Evolutionary conservation across 495 filamentous ascomycete species (phyloP), one percentile per base, ranked within the genome.

Genomic region (Podospora didyma): DNA sequence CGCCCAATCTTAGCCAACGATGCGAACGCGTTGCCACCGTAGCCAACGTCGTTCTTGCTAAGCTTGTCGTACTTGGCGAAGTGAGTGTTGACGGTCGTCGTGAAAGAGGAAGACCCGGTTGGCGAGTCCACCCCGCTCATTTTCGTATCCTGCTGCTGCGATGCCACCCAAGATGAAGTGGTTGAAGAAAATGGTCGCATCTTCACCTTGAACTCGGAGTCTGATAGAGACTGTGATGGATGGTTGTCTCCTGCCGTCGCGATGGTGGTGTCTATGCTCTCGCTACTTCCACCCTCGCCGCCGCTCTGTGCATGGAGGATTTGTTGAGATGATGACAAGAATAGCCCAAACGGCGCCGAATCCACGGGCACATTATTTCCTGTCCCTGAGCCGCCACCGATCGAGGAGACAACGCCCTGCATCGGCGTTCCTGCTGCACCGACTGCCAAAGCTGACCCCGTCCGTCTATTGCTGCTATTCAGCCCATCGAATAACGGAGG

Each of bases 31-130:
- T 85, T 81, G 10, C 84, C 86, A 6, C 81, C 84, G 57, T 90
- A 91, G 20, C 86, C 86, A 14, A 73, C 68, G 64, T 89, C 85
- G 16, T 82, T 85, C 63, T 79, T 88, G 64, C 63, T 86, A 37
- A 88, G 82, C 63, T 89, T 90, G 57, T 77, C 81, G 62, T 89
- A 88, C 20, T 72, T 89, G 58, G 75, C 80, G 62, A 88, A 31
- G 26, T 3, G 26, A 31, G 4, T 31, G 26, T 9, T 31, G 26
- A 3, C 9, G 26, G 4, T 31, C 3, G 26, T 9, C 4, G 26
- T 31, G 26, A 9, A 31, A 31, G 9, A 31, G 9, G 26, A 31
- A 3, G 26, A 9, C 9, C 26, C 26, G 12, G 39, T 17, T 17
- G 39, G 39, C n/a, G 39, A 42, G 12, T 42, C 39, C 4, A 42